Base-by-base conservation (phyloP, 2,329 filamentous ascomycete genomes). In the Microdochium bolleyi region DNA sequence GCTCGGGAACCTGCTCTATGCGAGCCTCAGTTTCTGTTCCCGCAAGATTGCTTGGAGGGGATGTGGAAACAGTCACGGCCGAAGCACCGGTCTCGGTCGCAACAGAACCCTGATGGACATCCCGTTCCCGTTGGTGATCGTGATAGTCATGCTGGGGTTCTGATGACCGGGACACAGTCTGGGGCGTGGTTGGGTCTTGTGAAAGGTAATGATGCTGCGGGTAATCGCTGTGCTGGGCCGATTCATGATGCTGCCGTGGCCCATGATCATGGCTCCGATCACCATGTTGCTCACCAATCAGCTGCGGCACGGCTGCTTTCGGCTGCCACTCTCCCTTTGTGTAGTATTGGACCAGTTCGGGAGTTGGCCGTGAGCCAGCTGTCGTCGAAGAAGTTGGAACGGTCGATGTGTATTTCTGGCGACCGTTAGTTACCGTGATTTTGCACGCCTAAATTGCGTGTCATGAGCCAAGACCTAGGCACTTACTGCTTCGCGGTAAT, bases 401-500 rank as follows among this genome's bases (percentile, higher is more conserved):
- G 46, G 50, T 34, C 7, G 59, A 46, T 19, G 59, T 56, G 27
- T 30, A 5, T 61, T 63, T 41, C 16, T 19, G 13, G 19, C 14
- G 5, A 54, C 30, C 49, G 44, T 55, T 49, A 30, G 27, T 54
- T 64, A 48, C 61, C 57, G 27, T 53, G 55, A 16, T 57, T 41
- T 11, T 11, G 5, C 27, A 30, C 27, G 5, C 27, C 11, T 30
- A 16, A 37, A 57, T 44, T 7, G 14, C 48, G 48, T 9, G 27
- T 16, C n/a, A 52, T 50, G 46, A 53, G 27, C 5, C 27, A 30
- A 30, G 25, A 52, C 13, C 51, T 54, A 52, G 24, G 50, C 48
- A 68, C 73, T 55, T 66, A 83, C 80, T 57, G 73, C 63, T 60
- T 67, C 66, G 58, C 80, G 78, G 66, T 95, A 92, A 72, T 97